Evolutionary conservation across 345 rosid genomes (phyloP).

Genomic region (Alliaria petiolata): DNA sequence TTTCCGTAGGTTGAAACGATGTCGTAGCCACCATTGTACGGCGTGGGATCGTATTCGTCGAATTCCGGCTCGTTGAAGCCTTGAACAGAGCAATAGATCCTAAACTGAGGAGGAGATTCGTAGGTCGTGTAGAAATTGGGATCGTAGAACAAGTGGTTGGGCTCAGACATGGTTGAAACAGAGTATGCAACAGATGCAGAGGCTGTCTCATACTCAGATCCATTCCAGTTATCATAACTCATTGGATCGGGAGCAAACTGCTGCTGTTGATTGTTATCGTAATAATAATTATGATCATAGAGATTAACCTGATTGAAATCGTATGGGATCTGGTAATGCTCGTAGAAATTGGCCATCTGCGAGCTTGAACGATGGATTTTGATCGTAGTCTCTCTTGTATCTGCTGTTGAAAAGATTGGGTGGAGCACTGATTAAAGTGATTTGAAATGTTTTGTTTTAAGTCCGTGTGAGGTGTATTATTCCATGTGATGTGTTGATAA

Average conservation of each 20-base stretch:
- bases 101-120: slow-evolving; percentile 36
- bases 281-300: slow-evolving; percentile 15
- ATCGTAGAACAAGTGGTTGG: slow-evolving; percentile 33
- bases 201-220: slow-evolving; percentile 20
- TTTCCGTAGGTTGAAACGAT: slow-evolving; percentile 52
- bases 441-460: slow-evolving; percentile 17
- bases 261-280: slow-evolving; percentile 1
- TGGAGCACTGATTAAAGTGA: slow-evolving; percentile 6
- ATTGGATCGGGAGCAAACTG: background rate
- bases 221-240: slow-evolving; percentile 29
- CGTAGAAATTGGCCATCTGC: slow-evolving; percentile 18
- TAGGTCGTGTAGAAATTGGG: slow-evolving; percentile 23
- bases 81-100: slow-evolving; percentile 38
- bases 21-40: slow-evolving; percentile 76
- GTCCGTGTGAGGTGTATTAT: slow-evolving; percentile 4
- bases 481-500: slow-evolving; percentile 30
- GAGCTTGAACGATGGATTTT: background rate
- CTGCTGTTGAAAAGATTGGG: background rate
- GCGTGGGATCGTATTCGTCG: slow-evolving; percentile 73
- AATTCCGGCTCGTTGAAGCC: slow-evolving; percentile 49
- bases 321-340: slow-evolving; percentile 23
- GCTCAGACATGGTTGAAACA: slow-evolving; percentile 38
- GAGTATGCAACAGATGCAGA: slow-evolving; percentile 42
- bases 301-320: slow-evolving; percentile 15
- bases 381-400: background rate